A percentile compares a stretch with the other conserved stretches of the same genome.
Evolutionary conservation across 179 eudicot genomes (phyloP).

Genomic region (Silene noctiflora): DNA sequence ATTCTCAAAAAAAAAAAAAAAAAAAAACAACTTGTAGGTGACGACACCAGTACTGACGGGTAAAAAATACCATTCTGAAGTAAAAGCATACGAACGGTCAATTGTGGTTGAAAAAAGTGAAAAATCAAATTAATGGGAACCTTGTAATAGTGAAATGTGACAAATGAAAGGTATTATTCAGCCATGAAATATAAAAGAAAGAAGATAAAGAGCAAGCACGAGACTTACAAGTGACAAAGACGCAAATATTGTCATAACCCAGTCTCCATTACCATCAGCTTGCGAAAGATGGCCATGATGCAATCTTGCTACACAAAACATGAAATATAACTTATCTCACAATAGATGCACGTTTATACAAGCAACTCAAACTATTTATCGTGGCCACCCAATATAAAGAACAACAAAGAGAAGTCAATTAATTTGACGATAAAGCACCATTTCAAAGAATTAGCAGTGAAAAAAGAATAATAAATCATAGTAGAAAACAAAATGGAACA

Average conservation of each 20-base stretch:
- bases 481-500: background rate
- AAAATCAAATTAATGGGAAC: background rate
- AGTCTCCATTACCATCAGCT: slow-evolving; percentile 99
- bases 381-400: background rate
- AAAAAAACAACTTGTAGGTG: too few relatives aligned
- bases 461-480: background rate
- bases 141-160: background rate
- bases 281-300: slow-evolving; percentile 84
- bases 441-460: background rate
- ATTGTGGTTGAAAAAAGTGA: background rate
- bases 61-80: background rate
- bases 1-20: background rate
- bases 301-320: slow-evolving; percentile 57
- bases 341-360: slow-evolving; percentile 3
- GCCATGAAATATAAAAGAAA: background rate
- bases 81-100: background rate
- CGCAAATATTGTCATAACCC: slow-evolving; percentile 90
- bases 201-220: background rate
- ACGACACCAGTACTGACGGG: background rate
- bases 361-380: slow-evolving; percentile 3
- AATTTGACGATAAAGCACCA: background rate
- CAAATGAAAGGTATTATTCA: background rate
- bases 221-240: slow-evolving; percentile 87
- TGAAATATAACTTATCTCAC: slow-evolving; percentile 20
- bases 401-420: slow-evolving; percentile 1